phyloP scores from a whole-genome alignment of 1,139 yeast genomes.

The Waltiozyma sp. region DNA sequence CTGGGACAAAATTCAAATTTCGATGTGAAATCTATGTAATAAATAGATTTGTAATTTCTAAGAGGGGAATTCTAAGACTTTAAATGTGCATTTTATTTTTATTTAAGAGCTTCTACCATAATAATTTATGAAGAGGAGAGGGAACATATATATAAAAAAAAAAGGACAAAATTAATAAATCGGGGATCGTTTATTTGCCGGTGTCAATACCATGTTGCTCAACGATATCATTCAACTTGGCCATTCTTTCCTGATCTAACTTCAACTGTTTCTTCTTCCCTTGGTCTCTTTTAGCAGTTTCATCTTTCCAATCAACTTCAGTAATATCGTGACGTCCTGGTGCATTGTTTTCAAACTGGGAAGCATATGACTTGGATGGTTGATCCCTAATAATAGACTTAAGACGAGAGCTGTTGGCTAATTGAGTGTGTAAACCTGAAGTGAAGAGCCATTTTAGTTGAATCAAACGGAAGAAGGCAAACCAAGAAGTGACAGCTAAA shows the following conservation, averaged over 20 bases:
- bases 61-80: too few relatives aligned
- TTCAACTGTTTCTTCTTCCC: constrained; percentile 11
- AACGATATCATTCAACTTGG: constrained; percentile 10
- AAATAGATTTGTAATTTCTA: too few relatives aligned
- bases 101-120: too few relatives aligned
- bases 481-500: constrained; percentile 59
- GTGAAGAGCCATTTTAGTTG: constrained; percentile 66
- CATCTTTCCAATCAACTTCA: constrained; percentile 7
- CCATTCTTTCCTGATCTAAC: constrained; percentile 14
- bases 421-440: constrained; percentile 53
- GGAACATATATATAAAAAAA: too few relatives aligned
- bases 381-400: constrained; percentile 33
- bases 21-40: too few relatives aligned
- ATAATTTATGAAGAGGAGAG: too few relatives aligned
- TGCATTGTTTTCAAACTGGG: constrained; percentile 2
- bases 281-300: constrained; percentile 4
- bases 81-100: too few relatives aligned
- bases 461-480: constrained; percentile 46
- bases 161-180: too few relatives aligned
- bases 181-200: not conserved
- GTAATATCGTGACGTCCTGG: not conserved
- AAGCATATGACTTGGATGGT: constrained; percentile 5
- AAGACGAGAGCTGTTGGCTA: constrained; percentile 38
- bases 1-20: too few relatives aligned
- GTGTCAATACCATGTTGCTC: constrained; percentile 10